Conservation (phyloP, 2,329 filamentous ascomycete species). For the Ceratocystis papillata region DNA sequence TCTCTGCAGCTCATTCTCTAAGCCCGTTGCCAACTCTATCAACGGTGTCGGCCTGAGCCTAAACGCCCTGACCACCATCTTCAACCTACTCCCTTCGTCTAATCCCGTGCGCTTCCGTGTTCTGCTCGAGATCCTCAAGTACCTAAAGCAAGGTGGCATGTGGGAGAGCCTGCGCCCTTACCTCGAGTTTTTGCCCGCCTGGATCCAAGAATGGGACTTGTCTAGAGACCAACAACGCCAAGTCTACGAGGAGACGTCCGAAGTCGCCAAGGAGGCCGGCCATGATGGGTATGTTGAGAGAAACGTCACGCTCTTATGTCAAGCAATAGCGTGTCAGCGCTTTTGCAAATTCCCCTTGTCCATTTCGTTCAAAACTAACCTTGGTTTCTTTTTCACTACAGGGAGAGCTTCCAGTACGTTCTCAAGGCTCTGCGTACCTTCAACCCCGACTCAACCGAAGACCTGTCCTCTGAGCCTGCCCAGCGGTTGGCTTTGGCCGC, state of each 20-base stretch:
- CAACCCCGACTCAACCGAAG: conserved; percentile 44
- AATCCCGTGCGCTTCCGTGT: conserved; percentile 81
- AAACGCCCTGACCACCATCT: conserved; percentile 84
- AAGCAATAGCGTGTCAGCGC: too few relatives aligned
- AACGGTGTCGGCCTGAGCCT: conserved; percentile 80
- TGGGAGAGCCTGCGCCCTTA: conserved; percentile 79
- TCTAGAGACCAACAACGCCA: conserved; percentile 74
- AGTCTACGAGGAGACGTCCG: conserved; percentile 71
- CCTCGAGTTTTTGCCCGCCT: conserved; percentile 68
- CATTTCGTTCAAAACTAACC: background rate
- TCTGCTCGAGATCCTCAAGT: conserved; percentile 75
- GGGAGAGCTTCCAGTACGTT: conserved; percentile 56
- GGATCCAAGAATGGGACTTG: conserved; percentile 74
- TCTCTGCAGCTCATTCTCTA: conserved; percentile 80
- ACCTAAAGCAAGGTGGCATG: conserved; percentile 62
- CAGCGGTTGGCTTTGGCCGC: conserved; percentile 50
- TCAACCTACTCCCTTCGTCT: conserved; percentile 75
- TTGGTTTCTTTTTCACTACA: conserved; percentile 26
- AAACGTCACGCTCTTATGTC: background rate
- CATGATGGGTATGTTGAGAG: conserved; percentile 56
- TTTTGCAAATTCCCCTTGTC: background rate
- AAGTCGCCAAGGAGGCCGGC: conserved; percentile 65
- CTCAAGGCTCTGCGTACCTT: conserved; percentile 53
- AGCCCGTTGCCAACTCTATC: conserved; percentile 73
- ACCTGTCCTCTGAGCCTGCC: conserved; percentile 48